Base-by-base conservation (phyloP, 2,329 filamentous ascomycete species). In the Fusarium goolgardi region DNA sequence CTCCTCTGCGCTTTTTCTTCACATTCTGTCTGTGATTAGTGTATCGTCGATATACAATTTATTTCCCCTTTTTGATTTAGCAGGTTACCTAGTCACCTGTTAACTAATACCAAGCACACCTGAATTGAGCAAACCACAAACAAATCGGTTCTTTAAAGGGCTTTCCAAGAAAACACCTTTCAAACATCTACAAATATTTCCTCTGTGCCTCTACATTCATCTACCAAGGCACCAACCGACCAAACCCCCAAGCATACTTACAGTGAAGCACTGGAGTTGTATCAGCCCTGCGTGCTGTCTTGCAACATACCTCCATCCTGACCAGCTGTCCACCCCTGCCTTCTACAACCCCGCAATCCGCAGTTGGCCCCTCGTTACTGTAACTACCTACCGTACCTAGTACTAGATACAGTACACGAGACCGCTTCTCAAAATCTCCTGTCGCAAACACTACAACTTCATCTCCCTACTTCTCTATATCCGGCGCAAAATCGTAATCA, bases 331-430 rank as follows among this genome's bases (percentile, higher is more conserved):
- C 23, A 52, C 58, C 49, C 47, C 65, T 63, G 63, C 41, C 44
- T 56, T 56, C 47, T 27, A n/a, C 63, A 69, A 74, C 72, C 72
- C 71, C 72, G 72, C 72, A 70, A 68, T 68, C 67, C 67, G 63
- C 39, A 67, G 70, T 69, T 67, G 60, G 71, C 58, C 66, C 70
- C 70, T 70, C 55, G 45, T 62, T 40, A 51, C 47, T 40, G 47
- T 40, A 43, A 71, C 64, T 59, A 55, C 29, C 64, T 59, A 55
- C 29, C 23, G 40, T 61, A 50, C 41, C 34, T 35, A 35, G 16
- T 39, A 21, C 54, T 41, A 16, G 47, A 51, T 51, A 51, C 47
- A 39, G 57, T 52, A 56, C 65, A 68, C 60, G 58, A 69, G 50
- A 68, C 61, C 63, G 50, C 63, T 58, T 65, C 58, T 62, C 49